A percentile compares a stretch with the other conserved stretches of the same genome.
phyloP scores from a whole-genome alignment of 2,329 filamentous ascomycete species.

The Bipolaris sorokiniana region DNA sequence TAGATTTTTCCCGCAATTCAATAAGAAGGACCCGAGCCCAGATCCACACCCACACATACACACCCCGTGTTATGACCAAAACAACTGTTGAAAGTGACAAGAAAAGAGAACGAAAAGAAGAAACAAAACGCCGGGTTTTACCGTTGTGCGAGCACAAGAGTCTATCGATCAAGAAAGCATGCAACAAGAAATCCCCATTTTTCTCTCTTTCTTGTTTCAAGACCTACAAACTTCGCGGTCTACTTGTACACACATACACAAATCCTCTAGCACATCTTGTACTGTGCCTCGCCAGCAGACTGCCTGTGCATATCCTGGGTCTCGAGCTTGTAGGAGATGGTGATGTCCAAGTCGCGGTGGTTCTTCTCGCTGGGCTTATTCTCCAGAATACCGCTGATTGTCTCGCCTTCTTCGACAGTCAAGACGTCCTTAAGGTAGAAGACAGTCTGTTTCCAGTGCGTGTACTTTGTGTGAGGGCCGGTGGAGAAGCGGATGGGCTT shows the following conservation, averaged over 20 bases:
- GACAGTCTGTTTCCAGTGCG: conserved; percentile 99
- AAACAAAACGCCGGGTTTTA: conserved; percentile 20
- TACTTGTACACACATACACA: background rate
- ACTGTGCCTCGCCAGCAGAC: conserved; percentile 73
- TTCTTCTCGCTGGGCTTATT: conserved; percentile 95
- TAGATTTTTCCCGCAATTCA: conserved; percentile 31
- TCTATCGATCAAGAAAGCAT: conserved; percentile 19
- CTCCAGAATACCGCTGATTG: conserved; percentile 72
- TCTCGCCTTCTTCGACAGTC: conserved; percentile 87
- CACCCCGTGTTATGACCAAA: background rate
- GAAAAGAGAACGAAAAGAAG: background rate
- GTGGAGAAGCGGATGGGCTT: conserved; percentile 97
- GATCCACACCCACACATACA: background rate
- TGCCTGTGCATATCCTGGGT: conserved; percentile 74
- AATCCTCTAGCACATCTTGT: conserved; percentile 66
- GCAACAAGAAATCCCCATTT: background rate
- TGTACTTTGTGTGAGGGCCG: conserved; percentile 97
- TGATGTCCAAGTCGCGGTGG: conserved; percentile 91
- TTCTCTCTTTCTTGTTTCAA: background rate
- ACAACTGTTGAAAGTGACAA: background rate
- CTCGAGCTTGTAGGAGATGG: conserved; percentile 79
- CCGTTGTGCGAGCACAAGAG: conserved; percentile 18
- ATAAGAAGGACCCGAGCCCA: conserved; percentile 4
- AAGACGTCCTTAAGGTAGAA: conserved; percentile 96
- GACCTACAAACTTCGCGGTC: background rate